Conservation (phyloP, 139 green algal genomes). For the Zygnema circumcarinatum region DNA sequence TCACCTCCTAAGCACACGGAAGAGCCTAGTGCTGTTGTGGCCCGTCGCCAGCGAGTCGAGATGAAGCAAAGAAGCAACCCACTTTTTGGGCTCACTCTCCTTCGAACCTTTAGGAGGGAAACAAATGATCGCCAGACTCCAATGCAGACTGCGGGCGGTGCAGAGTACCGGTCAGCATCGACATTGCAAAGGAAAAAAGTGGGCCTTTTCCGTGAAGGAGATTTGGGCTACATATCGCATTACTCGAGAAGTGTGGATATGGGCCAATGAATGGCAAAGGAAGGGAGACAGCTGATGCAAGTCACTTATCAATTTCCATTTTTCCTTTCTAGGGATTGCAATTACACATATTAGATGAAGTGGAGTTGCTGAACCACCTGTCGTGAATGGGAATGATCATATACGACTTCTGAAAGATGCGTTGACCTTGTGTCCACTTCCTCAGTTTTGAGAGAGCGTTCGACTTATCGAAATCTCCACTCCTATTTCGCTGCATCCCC, state of each 20-base stretch:
- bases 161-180: no score
- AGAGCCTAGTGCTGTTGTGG: background rate
- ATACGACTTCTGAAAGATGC: constrained; percentile 77
- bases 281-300: no score
- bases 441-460: constrained; percentile 13
- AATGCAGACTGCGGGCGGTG: constrained; percentile 89
- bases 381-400: constrained; percentile 92
- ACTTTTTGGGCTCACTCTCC: constrained; percentile 8
- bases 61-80: constrained; percentile 64
- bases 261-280: no score
- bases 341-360: no score
- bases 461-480: background rate
- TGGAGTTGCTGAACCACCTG: no score
- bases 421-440: constrained; percentile 58
- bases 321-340: no score
- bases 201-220: no score
- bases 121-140: constrained; percentile 86
- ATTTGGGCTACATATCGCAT: no score
- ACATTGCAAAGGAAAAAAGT: no score
- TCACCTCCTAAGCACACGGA: background rate
- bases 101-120: constrained; percentile 68
- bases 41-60: constrained; percentile 53
- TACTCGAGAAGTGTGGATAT: no score
- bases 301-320: no score
- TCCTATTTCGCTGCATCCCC: background rate